Base-by-base conservation (phyloP, 2,329 filamentous ascomycete genomes). In the Trichoderma oligosporum region DNA sequence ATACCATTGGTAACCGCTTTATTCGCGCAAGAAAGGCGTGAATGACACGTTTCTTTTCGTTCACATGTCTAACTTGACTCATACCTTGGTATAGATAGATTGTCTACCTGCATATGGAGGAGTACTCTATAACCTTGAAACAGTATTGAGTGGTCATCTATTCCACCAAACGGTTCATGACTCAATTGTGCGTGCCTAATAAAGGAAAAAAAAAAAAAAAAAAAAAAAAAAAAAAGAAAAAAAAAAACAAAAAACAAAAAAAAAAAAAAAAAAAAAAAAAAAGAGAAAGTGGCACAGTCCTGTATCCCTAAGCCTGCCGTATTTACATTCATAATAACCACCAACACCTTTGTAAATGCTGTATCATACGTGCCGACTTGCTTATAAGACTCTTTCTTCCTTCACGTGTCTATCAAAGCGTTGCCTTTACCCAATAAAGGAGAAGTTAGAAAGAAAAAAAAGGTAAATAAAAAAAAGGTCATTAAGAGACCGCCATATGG, bases 281-380 rank as follows among this genome's bases (percentile, higher is more conserved):
- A 22, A 31, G 25, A 35, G 22, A 25, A 44, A 47, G 18, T 36
- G n/a, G 31, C 31, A 29, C 39, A 27, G 31, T 54, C 51, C 51
- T 35, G 41, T 29, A 54, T 45, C 31, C 51, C 51, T 27, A 55
- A 22, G 39, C 41, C 41, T 38, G 52, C 25, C 39, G 22, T 52
- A 45, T 55, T 38, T 27, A 55, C 29, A 25, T 47, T 42, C 56
- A 48, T 58, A 24, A 44, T 51, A 38, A 45, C 56, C 49, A 20
- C 56, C 27, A 58, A 55, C 52, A 55, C 52, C 52, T 12, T 25
- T 55, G 56, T 55, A 58, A 57, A 47, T 53, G 48, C 56, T 58
- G n/a, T 42, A 52, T 52, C 39, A 52, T 52, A 51, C 35, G 39
- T 53, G 52, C 41, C 52, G 52, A 24, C 41, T 46, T 29, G 24